Evolutionary conservation across 176 grass and related monocot species (phyloP).

Genomic region (Tillandsia leiboldiana): DNA sequence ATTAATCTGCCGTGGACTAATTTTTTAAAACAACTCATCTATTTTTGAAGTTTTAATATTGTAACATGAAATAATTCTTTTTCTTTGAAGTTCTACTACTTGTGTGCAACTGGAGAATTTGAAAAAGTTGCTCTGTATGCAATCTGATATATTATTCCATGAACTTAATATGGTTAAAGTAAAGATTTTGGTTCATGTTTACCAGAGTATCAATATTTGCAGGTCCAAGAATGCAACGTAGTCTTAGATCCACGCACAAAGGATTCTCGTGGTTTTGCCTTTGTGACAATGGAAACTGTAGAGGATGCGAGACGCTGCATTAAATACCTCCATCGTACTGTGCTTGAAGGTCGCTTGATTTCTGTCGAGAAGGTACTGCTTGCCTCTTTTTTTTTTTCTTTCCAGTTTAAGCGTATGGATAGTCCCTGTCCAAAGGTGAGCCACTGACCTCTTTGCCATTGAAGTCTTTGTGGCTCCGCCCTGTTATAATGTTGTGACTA

Average conservation of each 20-base stretch:
- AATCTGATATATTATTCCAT: not conserved
- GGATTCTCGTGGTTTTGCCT: conserved; percentile 94
- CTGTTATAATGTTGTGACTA: too few species aligned
- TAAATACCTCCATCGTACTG: conserved; percentile 75
- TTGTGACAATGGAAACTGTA: conserved; percentile 76
- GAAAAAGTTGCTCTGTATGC: not conserved
- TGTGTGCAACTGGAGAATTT: too few species aligned
- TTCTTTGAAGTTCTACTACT: too few species aligned
- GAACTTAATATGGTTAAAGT: not conserved
- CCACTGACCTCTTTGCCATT: too few species aligned
- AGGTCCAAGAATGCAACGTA: conserved; percentile 78
- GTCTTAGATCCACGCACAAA: conserved; percentile 76
- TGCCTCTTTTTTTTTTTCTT: conserved; percentile 3
- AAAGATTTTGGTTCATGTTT: not conserved
- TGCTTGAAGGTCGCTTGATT: conserved; percentile 81
- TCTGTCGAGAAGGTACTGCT: conserved; percentile 66
- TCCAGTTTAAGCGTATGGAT: not conserved
- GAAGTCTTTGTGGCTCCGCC: too few species aligned
- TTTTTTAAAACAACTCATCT: too few species aligned
- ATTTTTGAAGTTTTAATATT: too few species aligned
- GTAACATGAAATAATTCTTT: too few species aligned
- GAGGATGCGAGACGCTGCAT: conserved; percentile 72
- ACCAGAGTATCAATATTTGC: conserved; percentile 4
- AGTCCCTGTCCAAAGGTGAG: too few species aligned
- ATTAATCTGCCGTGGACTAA: too few species aligned